Conservation (phyloP, 192 early-diverging fungal species). For the Coemansia javaensis region DNA sequence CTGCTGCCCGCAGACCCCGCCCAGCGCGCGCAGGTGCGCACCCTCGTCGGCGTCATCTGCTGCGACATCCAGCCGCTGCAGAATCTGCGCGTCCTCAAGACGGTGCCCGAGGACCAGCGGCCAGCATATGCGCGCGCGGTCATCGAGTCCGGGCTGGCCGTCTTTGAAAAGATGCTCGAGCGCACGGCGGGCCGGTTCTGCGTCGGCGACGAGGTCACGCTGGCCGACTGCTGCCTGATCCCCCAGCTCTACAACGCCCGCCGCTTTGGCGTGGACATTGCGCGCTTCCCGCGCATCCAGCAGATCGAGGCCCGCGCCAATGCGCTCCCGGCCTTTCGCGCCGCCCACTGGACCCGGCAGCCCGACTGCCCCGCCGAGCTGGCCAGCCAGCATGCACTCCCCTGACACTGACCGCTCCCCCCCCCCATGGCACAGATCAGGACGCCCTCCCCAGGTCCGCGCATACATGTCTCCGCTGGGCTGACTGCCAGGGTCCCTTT, state of each 20-base stretch:
- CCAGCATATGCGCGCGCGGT: conserved; percentile 28
- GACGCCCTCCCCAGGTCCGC: too few relatives aligned
- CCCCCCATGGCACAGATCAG: too few relatives aligned
- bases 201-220: conserved; percentile 72
- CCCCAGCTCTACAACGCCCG: conserved; percentile 77
- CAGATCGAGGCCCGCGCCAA: conserved; percentile 55
- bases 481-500: too few relatives aligned
- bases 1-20: conserved; percentile 70
- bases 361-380: conserved; percentile 61
- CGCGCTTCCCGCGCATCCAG: conserved; percentile 60
- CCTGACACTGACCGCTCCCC: too few relatives aligned
- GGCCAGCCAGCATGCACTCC: too few relatives aligned
- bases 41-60: conserved; percentile 65
- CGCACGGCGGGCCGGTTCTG: conserved; percentile 66
- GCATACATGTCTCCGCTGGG: too few relatives aligned
- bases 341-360: conserved; percentile 59
- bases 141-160: conserved; percentile 63
- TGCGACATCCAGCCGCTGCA: conserved; percentile 86
- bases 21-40: conserved; percentile 63
- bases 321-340: conserved; percentile 62
- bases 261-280: conserved; percentile 72
- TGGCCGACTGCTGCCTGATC: conserved; percentile 78
- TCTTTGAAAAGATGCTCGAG: conserved; percentile 63
- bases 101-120: conserved; percentile 54
- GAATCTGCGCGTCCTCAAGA: conserved; percentile 69